Evolutionary conservation across 2,329 filamentous ascomycete genomes (phyloP).

Genomic region (Myriosclerotinia duriaeana): DNA sequence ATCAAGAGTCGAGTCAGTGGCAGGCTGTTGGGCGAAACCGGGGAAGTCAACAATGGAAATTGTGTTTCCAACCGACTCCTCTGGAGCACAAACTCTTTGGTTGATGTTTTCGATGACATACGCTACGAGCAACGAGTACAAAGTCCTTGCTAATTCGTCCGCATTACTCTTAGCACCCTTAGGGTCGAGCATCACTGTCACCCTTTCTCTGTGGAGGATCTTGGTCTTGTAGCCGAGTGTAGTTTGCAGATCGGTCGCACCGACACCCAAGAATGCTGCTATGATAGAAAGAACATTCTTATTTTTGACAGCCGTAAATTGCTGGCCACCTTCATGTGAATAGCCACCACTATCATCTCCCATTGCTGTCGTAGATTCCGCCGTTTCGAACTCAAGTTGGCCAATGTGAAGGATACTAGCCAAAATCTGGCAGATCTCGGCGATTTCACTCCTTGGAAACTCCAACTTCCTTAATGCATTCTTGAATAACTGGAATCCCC

Average conservation of each 20-base stretch:
- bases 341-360: slow-evolving; percentile 94
- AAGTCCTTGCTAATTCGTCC: slow-evolving; percentile 86
- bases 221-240: slow-evolving; percentile 95
- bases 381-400: slow-evolving; percentile 88
- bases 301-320: slow-evolving; percentile 84
- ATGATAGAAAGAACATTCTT: slow-evolving; percentile 84
- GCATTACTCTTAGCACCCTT: slow-evolving; percentile 86
- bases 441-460: slow-evolving; percentile 89
- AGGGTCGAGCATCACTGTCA: slow-evolving; percentile 98
- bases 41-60: slow-evolving; percentile 96
- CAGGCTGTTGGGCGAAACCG: slow-evolving; percentile 82
- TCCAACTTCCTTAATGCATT: slow-evolving; percentile 91
- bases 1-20: slow-evolving; percentile 82
- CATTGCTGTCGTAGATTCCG: slow-evolving; percentile 72
- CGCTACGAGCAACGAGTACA: slow-evolving; percentile 91
- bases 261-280: slow-evolving; percentile 91
- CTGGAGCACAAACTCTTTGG: slow-evolving; percentile 79
- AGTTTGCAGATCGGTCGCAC: slow-evolving; percentile 75
- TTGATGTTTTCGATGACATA: slow-evolving; percentile 94
- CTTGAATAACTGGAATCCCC: slow-evolving; percentile 97
- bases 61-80: slow-evolving; percentile 89
- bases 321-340: slow-evolving; percentile 89
- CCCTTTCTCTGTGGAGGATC: slow-evolving; percentile 90
- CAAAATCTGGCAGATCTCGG: slow-evolving; percentile 92
- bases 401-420: slow-evolving; percentile 96